phyloP scores from a whole-genome alignment of 495 filamentous ascomycete genomes.

The Coniosporium apollinis region DNA sequence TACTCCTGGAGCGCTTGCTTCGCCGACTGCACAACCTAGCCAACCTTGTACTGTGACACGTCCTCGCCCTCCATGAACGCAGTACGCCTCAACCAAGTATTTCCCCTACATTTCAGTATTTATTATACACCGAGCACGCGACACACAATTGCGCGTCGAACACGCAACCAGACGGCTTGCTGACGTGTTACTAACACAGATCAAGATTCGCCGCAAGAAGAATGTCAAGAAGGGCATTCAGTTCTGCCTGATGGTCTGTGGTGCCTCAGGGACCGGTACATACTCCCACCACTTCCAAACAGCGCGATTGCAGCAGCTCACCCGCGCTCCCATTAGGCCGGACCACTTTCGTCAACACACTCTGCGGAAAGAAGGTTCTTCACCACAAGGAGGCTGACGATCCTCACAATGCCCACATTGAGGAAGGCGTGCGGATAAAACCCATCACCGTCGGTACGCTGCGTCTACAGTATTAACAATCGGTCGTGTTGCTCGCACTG shows the following conservation, averaged over 20 bases:
- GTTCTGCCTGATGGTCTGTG: conserved; percentile 99
- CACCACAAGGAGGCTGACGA: conserved; percentile 81
- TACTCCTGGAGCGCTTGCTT: no score
- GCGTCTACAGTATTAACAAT: neutral
- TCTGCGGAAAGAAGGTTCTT: conserved; percentile 88
- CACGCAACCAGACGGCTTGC: neutral
- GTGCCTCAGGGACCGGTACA: conserved; percentile 91
- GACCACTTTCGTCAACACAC: conserved; percentile 98
- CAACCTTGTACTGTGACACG: conserved; percentile 1
- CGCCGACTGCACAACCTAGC: no score
- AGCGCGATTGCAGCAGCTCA: conserved; percentile 1
- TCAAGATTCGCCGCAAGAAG: conserved; percentile 98
- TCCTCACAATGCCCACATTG: conserved; percentile 68
- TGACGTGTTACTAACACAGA: neutral
- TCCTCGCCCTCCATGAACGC: conserved; percentile 7
- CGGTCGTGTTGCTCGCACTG: no score
- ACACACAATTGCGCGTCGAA: no score
- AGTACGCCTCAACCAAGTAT: conserved; percentile 1
- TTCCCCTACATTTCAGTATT: no score
- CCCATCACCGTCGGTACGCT: conserved; percentile 80
- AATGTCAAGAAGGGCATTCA: conserved; percentile 99
- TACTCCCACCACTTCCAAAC: neutral
- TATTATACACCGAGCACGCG: no score
- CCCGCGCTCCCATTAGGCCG: conserved; percentile 68
- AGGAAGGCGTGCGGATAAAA: conserved; percentile 96